Evolutionary conservation across 495 filamentous ascomycete species (phyloP), one percentile per base, ranked within the genome.

Genomic region (Annulohypoxylon bovei): DNA sequence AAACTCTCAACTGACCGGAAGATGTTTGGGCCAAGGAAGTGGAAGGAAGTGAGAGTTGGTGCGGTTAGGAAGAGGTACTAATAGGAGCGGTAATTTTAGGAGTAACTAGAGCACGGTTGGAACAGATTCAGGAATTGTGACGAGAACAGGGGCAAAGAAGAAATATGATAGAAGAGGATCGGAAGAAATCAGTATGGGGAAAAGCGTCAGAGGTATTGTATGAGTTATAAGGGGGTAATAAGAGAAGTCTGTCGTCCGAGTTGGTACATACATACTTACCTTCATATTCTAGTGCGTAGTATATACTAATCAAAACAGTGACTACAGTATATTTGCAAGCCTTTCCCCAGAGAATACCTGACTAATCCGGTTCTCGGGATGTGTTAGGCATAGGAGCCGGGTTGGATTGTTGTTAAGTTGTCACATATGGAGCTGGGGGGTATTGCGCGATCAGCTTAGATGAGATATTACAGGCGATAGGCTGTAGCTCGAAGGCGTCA

Each of bases 331-430:
- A 44, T 61, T 65, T 57, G 25, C 39, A 42, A 44, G 39, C 14
- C 20, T 62, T 66, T 57, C 40, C 50, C 27, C 40, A 33, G 8
- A 20, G 40, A 11, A 33, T 32, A 30, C 46, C 62, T 72, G 59
- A 72, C 70, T 72, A 72, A 72, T 68, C 70, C 70, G 70, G 70
- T 72, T 72, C 70, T 72, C 70, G 70, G 70, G 28, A 46, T 52
- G 54, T 60, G 4, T 22, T 56, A 23, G 39, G 18, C 30, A 27
- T 4, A 58, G 37, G 44, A 69, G 58, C 52, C 58, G 58, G 62
- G 57, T 56, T 50, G 52, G 12, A 40, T 23, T 39, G 40, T 35
- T 62, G 30, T 49, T 40, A 28, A 67, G 46, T 28, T 49, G 53
- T 67, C 23, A 32, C 59, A 56, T 65, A 72, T 65, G 40, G 70